Percentiles rank a stretch among this genome's conserved stretches.
Evolutionary conservation across 1,284 basidiomycete species (phyloP).

Genomic region (Pterula multifida): DNA sequence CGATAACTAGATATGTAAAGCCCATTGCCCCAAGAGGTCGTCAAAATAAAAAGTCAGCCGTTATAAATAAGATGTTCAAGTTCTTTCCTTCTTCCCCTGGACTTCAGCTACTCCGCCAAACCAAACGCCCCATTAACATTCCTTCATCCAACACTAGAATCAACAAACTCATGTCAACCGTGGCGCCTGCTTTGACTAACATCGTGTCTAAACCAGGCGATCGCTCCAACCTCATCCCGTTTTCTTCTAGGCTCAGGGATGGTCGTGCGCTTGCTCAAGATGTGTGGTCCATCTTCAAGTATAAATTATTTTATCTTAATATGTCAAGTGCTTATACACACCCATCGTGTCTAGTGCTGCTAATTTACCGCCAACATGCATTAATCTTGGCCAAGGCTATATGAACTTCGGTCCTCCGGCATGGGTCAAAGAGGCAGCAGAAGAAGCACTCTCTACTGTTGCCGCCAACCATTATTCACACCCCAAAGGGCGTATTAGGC

Average conservation of each 20-base stretch:
- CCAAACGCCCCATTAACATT: too few relatives aligned
- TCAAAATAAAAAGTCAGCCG: too few relatives aligned
- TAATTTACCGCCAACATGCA: constrained; percentile 77
- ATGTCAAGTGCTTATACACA: too few relatives aligned
- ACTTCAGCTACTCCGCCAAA: too few relatives aligned
- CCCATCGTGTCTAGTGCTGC: constrained; percentile 51
- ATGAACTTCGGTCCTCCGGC: constrained; percentile 85
- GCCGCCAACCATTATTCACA: constrained; percentile 84
- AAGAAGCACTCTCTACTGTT: constrained; percentile 56
- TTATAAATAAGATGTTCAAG: too few relatives aligned
- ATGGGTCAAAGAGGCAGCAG: constrained; percentile 74
- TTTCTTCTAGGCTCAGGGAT: constrained; percentile 57
- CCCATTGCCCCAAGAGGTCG: too few relatives aligned
- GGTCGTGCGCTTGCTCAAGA: constrained; percentile 72
- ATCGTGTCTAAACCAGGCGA: constrained; percentile 14
- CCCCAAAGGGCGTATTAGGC: constrained; percentile 75
- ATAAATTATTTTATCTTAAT: constrained; percentile 18
- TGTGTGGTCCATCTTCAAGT: constrained; percentile 94
- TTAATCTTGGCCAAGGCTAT: constrained; percentile 91
- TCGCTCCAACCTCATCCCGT: constrained; percentile 41
- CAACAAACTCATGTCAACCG: neutral
- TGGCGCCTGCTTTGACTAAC: neutral
- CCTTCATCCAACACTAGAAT: neutral
- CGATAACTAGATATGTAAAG: too few relatives aligned
- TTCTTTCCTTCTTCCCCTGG: too few relatives aligned